Percentiles rank a stretch among this genome's conserved stretches.
Evolutionary conservation across 495 filamentous ascomycete species (phyloP).

Genomic region (Chlorociboria aeruginascens): DNA sequence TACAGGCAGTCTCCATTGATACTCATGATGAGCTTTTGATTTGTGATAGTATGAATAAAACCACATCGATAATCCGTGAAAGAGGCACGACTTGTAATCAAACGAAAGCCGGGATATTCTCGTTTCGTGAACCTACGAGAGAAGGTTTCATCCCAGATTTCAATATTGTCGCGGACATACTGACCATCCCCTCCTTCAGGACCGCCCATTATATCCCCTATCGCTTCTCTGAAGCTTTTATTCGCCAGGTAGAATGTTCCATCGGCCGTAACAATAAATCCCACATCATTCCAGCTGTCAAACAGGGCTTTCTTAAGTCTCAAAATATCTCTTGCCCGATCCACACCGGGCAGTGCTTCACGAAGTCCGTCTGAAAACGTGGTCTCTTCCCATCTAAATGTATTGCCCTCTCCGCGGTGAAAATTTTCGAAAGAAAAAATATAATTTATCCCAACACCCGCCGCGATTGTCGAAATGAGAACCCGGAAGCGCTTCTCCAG

Average conservation of each 20-base stretch:
- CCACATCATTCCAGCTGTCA: not conserved
- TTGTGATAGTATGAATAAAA: slow-evolving; percentile 34
- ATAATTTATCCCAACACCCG: slow-evolving; percentile 3
- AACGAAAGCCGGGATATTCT: slow-evolving; percentile 46
- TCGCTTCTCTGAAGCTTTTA: slow-evolving; percentile 1
- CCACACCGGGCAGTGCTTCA: not conserved
- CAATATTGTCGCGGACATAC: not conserved
- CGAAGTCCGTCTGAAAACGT: not conserved
- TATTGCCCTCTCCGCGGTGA: not conserved
- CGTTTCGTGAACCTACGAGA: slow-evolving; percentile 31
- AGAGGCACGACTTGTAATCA: slow-evolving; percentile 38
- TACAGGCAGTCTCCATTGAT: slow-evolving; percentile 42
- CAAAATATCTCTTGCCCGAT: not conserved
- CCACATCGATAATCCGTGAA: slow-evolving; percentile 43
- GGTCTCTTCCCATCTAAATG: not conserved
- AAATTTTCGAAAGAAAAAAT: slow-evolving; percentile 1
- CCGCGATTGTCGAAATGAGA: not conserved
- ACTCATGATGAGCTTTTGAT: slow-evolving; percentile 36
- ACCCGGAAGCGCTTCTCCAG: slow-evolving; percentile 5
- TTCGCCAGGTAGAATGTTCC: slow-evolving; percentile 1
- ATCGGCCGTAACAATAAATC: slow-evolving; percentile 6
- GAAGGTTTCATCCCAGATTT: slow-evolving; percentile 48
- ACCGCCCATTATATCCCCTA: slow-evolving; percentile 7
- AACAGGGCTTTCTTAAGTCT: slow-evolving; percentile 5
- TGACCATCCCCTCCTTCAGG: not conserved